A percentile compares a stretch with the other conserved stretches of the same genome.
Conservation (phyloP, 148 eudicot genomes). For the Rhododendron williamsianum region DNA sequence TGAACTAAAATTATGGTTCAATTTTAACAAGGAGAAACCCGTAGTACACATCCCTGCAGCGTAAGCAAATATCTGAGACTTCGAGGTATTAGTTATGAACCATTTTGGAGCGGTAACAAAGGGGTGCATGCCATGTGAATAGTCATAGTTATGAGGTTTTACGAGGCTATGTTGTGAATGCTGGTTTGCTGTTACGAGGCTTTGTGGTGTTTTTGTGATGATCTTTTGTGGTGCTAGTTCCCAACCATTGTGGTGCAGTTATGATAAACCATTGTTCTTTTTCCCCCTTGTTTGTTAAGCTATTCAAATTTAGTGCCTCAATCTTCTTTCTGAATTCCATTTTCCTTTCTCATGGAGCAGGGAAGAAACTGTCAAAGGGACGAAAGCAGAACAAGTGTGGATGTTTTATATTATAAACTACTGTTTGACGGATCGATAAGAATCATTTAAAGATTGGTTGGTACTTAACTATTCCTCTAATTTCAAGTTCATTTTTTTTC, state of each 20-base stretch:
- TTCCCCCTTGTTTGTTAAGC: not conserved
- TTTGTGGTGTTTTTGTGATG: not conserved
- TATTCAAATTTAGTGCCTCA: not conserved
- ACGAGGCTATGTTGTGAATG: not conserved
- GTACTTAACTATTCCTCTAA: not conserved
- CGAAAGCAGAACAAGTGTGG: slow-evolving; percentile 38
- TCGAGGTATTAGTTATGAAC: not conserved
- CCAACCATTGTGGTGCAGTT: not conserved
- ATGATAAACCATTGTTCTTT: too few relatives aligned
- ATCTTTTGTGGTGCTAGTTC: not conserved
- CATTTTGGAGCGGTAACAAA: not conserved
- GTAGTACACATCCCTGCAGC: not conserved
- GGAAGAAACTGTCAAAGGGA: slow-evolving; percentile 33
- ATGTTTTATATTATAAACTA: slow-evolving; percentile 45
- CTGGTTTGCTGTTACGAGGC: not conserved
- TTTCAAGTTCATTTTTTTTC: not conserved
- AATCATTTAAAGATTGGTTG: slow-evolving; percentile 16
- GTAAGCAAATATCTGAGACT: not conserved
- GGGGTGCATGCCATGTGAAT: not conserved
- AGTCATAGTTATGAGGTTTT: not conserved
- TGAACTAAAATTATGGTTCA: not conserved
- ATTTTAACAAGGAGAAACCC: not conserved
- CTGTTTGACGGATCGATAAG: slow-evolving; percentile 11
- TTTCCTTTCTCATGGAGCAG: slow-evolving; percentile 31
- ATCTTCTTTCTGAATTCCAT: not conserved